Conservation (phyloP, 495 filamentous ascomycete species). For the Elasticomyces elasticus region DNA sequence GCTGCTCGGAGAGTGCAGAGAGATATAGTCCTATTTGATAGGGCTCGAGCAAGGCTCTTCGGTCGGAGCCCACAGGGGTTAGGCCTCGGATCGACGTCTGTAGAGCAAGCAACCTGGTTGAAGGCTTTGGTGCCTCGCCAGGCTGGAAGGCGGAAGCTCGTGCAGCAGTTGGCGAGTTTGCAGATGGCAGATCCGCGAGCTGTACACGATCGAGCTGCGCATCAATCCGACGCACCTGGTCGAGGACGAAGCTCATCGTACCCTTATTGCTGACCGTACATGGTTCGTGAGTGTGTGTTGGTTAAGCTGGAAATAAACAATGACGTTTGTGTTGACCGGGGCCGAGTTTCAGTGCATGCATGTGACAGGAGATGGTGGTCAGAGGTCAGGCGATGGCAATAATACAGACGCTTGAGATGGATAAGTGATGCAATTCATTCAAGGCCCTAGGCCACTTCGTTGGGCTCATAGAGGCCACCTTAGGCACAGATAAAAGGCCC, state of each 20-base stretch:
- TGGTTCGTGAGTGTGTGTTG: background rate
- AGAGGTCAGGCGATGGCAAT: too few relatives aligned
- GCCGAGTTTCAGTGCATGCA: too few relatives aligned
- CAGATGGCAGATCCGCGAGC: slow-evolving; percentile 34
- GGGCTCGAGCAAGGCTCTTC: slow-evolving; percentile 1
- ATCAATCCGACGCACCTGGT: slow-evolving; percentile 70
- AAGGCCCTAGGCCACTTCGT: too few relatives aligned
- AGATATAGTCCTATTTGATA: slow-evolving; percentile 6
- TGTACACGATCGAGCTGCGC: slow-evolving; percentile 68
- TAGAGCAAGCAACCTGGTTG: slow-evolving; percentile 4
- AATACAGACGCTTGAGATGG: too few relatives aligned
- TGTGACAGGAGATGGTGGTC: too few relatives aligned
- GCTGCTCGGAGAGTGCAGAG: slow-evolving; percentile 5
- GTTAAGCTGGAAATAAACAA: background rate
- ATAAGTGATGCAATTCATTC: too few relatives aligned
- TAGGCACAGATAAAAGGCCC: too few relatives aligned
- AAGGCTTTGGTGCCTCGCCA: slow-evolving; percentile 21
- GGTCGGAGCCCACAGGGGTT: slow-evolving; percentile 18
- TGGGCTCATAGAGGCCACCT: too few relatives aligned
- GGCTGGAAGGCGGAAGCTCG: background rate
- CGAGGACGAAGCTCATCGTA: slow-evolving; percentile 56
- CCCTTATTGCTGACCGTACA: background rate
- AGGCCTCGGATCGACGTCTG: slow-evolving; percentile 18
- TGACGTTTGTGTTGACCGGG: slow-evolving; percentile 2
- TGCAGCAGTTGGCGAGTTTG: slow-evolving; percentile 8